phyloP scores from a whole-genome alignment of 768 basidiomycete genomes.

The Termitomyces sp. region DNA sequence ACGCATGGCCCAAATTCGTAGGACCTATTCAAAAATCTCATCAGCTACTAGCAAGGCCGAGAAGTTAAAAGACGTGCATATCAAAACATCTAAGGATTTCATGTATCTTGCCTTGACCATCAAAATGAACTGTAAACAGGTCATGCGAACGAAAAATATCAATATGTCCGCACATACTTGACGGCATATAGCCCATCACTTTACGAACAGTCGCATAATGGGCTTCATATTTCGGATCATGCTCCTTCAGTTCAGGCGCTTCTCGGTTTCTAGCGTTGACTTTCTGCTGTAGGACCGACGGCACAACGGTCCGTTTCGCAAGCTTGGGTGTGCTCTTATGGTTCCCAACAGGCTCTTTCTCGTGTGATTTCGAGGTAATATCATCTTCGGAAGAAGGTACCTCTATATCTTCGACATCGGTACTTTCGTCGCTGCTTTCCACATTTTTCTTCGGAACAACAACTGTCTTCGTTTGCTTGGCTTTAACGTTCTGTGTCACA shows the following conservation, averaged over 20 bases:
- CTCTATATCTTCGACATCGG: constrained; percentile 21
- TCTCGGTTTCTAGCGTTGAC: constrained; percentile 9
- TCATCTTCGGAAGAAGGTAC: constrained; percentile 17
- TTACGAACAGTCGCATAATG: constrained; percentile 39
- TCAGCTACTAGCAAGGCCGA: constrained; percentile 3
- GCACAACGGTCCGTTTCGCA: background rate
- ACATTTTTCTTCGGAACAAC: constrained; percentile 4
- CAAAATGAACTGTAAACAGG: constrained; percentile 51
- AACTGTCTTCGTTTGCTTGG: constrained; percentile 11
- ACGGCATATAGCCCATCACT: constrained; percentile 49
- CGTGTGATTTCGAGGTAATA: constrained; percentile 2
- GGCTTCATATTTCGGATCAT: constrained; percentile 46
- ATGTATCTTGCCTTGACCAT: constrained; percentile 56
- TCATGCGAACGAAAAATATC: background rate
- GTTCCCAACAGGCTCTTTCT: background rate
- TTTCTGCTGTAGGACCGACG: background rate
- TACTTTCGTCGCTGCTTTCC: constrained; percentile 15
- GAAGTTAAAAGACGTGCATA: constrained; percentile 36
- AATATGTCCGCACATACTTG: constrained; percentile 44
- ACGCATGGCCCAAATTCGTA: constrained; percentile 80
- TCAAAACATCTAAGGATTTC: constrained; percentile 80
- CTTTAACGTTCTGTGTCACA: constrained; percentile 20
- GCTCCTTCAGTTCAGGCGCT: constrained; percentile 36
- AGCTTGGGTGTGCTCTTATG: background rate
- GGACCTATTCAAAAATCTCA: constrained; percentile 34